Evolutionary conservation across 805 yeast species (phyloP).

Genomic region (Yamadazyma nakazawae): DNA sequence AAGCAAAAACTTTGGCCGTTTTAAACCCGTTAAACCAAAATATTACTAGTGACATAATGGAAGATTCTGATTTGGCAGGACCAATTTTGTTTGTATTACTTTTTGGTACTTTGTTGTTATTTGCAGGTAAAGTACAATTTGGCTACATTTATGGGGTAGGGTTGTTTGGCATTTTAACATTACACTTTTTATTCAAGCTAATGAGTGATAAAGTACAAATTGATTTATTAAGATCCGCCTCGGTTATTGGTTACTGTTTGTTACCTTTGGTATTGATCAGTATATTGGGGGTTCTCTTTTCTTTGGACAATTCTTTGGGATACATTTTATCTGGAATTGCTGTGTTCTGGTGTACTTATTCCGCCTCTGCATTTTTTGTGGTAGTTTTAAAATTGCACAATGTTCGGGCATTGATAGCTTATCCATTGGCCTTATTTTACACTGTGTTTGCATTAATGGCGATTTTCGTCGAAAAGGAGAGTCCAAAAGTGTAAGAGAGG

Average conservation of each 20-base stretch:
- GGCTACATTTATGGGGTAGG: conserved; percentile 98
- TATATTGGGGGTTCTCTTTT: conserved; percentile 61
- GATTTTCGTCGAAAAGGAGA: conserved; percentile 58
- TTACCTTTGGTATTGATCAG: conserved; percentile 82
- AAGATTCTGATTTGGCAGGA: conserved; percentile 92
- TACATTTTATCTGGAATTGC: conserved; percentile 63
- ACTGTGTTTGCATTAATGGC: conserved; percentile 95
- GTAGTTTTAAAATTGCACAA: conserved; percentile 77
- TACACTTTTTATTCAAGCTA: conserved; percentile 79
- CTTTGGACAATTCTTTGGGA: conserved; percentile 72
- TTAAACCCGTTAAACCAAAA: conserved; percentile 66
- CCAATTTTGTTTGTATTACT: conserved; percentile 85
- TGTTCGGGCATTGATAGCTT: conserved; percentile 87
- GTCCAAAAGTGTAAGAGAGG: neutral
- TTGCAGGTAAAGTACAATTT: conserved; percentile 93
- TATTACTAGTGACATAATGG: conserved; percentile 69
- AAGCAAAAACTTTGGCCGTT: conserved; percentile 80
- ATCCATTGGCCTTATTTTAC: conserved; percentile 87
- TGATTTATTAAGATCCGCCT: conserved; percentile 70
- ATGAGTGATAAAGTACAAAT: conserved; percentile 70
- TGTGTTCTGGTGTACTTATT: conserved; percentile 86
- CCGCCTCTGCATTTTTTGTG: conserved; percentile 91
- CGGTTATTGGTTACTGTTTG: conserved; percentile 90
- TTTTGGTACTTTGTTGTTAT: conserved; percentile 76
- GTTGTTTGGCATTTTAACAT: conserved; percentile 78